Percentiles rank a stretch among this genome's conserved stretches.
These are phyloP conservation scores for Nannochloris sp. DNA, from an alignment of 139 green algal species.

Conservation along the genomic window DNA sequence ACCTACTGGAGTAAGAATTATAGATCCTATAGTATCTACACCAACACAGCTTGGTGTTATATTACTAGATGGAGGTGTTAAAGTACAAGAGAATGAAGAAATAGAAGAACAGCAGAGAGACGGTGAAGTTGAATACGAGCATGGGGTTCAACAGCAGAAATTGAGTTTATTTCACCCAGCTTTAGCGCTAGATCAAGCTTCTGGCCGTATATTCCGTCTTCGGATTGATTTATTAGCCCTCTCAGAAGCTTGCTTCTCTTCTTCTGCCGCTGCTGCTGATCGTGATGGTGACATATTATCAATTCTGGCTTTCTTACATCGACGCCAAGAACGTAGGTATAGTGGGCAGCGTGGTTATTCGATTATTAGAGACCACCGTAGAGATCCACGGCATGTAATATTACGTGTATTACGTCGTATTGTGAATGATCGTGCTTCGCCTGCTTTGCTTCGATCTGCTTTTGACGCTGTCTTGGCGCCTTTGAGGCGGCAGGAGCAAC, in stretches of 20 bases:
- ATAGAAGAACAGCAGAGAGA: background rate
- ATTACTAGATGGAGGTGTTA: too few species aligned
- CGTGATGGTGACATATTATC: background rate
- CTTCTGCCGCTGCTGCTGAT: too few species aligned
- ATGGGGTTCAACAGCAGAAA: background rate
- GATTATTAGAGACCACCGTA: too few species aligned
- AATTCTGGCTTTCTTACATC: slow-evolving; percentile 22
- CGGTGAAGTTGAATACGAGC: background rate
- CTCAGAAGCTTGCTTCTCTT: background rate
- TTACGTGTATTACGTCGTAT: slow-evolving; percentile 8
- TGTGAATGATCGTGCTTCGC: background rate
- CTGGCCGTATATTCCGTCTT: slow-evolving; percentile 7
- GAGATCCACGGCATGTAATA: slow-evolving; percentile 5
- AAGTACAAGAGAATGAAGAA: too few species aligned
- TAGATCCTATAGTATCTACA: too few species aligned
- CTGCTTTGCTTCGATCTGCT: background rate
- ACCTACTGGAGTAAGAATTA: too few species aligned
- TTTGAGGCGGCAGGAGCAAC: background rate
- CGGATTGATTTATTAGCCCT: slow-evolving; percentile 15
- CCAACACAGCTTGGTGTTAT: too few species aligned
- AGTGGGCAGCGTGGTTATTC: background rate
- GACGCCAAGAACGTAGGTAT: background rate
- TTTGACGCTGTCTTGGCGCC: slow-evolving; percentile 5
- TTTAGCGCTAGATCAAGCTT: slow-evolving; percentile 1
- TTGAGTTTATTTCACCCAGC: slow-evolving; percentile 11